These are phyloP conservation scores for Cucumis hystrix DNA, from an alignment of 306 rosid genomes.

Conservation along the genomic window DNA sequence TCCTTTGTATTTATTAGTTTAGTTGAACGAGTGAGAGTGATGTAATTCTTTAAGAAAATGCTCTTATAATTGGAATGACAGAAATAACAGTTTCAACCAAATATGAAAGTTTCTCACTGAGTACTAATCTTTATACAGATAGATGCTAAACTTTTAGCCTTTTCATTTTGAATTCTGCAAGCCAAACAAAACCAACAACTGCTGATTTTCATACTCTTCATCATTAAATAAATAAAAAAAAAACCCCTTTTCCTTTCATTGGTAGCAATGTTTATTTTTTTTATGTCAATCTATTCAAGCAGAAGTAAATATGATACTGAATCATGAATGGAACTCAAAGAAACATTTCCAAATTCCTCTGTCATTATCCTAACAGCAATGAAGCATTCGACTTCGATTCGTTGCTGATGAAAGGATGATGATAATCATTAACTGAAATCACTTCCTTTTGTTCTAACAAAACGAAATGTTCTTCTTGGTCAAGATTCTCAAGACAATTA, in stretches of 20 bases:
- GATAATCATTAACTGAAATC: constrained; percentile 30
- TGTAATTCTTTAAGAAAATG: too few species aligned
- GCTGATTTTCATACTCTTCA: neutral
- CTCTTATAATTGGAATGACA: too few species aligned
- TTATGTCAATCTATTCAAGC: neutral
- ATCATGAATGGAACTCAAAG: neutral
- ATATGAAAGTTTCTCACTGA: neutral
- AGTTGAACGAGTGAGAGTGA: too few species aligned
- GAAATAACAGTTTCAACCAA: too few species aligned
- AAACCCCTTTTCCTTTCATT: neutral
- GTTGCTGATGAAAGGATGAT: constrained; percentile 54
- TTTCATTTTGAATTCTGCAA: neutral
- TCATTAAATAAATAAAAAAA: too few species aligned
- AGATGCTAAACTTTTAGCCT: neutral
- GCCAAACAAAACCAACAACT: neutral
- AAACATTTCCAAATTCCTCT: neutral
- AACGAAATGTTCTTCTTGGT: constrained; percentile 2
- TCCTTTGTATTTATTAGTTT: too few species aligned
- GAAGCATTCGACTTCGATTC: constrained; percentile 28
- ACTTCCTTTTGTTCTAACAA: neutral
- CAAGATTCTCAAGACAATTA: constrained; percentile 24
- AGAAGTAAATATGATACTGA: neutral
- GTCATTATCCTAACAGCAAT: constrained; percentile 29
- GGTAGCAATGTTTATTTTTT: neutral
- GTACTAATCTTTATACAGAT: neutral